Conservation (phyloP, 2,329 filamentous ascomycete species). For the Podosphaera xanthii region DNA sequence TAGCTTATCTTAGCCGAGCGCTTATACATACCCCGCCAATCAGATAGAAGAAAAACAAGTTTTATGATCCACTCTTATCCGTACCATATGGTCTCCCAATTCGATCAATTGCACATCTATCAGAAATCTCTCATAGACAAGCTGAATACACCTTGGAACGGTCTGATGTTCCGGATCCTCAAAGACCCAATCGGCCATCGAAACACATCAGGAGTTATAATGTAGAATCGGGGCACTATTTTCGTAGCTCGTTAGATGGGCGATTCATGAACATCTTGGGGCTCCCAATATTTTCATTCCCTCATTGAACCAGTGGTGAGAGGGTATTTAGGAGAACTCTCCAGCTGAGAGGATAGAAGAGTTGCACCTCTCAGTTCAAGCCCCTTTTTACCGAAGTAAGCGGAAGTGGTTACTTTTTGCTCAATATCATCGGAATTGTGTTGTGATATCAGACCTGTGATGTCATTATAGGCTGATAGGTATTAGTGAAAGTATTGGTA, state of each 20-base stretch:
- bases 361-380: not conserved
- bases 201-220: not conserved
- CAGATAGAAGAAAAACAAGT: no score
- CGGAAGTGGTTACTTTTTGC: not conserved
- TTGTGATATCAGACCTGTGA: no score
- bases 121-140: not conserved
- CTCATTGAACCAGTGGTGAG: not conserved
- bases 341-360: not conserved
- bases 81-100: not conserved
- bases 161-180: not conserved
- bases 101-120: not conserved
- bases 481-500: no score
- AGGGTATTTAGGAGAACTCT: not conserved
- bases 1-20: no score
- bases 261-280: not conserved
- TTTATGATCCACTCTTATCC: no score
- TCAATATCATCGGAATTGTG: not conserved
- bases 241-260: not conserved
- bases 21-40: no score
- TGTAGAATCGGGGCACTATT: not conserved
- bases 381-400: not conserved
- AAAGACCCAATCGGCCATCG: not conserved
- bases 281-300: not conserved
- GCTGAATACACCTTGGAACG: not conserved
- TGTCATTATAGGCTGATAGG: no score